Evolutionary conservation across 1,139 yeast genomes (phyloP), one percentile per base, ranked within the genome.

Genomic region (Geotrichum candidum): DNA sequence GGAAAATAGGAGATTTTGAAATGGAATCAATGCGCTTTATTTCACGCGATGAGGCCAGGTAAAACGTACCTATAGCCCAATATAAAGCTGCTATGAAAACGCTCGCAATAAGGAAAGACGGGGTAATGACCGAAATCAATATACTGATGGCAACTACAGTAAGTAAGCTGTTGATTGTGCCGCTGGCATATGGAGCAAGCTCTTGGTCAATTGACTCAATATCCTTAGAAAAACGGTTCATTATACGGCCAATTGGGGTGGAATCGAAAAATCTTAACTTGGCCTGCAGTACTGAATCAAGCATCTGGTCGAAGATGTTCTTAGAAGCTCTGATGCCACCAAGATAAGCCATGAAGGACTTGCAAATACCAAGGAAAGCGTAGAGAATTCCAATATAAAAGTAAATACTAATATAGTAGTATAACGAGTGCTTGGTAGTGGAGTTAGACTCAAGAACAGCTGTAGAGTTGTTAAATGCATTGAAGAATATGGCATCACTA

Each of bases 141-240:
- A 85, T 70, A 64, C 92, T 81, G 0, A 90, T 87, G 1, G 91
- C 82, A 6, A 84, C 64, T 73, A 95, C 88, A 58, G 85, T 83
- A 57, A 92, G 80, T 41, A 88, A 68, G 67, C 90, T 86, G 59
- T 83, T 83, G 59, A 88, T 78, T 23, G 88, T 84, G 68, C 88
- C 90, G 70, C 88, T 90, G 51, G 90, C 86, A 70, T 82, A 84
- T 22, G 95, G 89, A n/a, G 92, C 84, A 67, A 92, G 79, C 68
- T 92, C 97, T 78, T 92, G 97, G 75, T 94, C 99, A 66, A 91
- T 84, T 22, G 95, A 85, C 75, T 92, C 98, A 65, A 94, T 84
- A 77, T 94, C 99, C 74, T 91, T 92, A 25, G 98, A 91, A 73
- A 95, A 94, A 73, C 99, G 83, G 76, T 94, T 95, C 95, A 94